Evolutionary conservation across 2,329 filamentous ascomycete species (phyloP), one percentile per base, ranked within the genome.

Genomic region (Plectosphaerella plurivora): DNA sequence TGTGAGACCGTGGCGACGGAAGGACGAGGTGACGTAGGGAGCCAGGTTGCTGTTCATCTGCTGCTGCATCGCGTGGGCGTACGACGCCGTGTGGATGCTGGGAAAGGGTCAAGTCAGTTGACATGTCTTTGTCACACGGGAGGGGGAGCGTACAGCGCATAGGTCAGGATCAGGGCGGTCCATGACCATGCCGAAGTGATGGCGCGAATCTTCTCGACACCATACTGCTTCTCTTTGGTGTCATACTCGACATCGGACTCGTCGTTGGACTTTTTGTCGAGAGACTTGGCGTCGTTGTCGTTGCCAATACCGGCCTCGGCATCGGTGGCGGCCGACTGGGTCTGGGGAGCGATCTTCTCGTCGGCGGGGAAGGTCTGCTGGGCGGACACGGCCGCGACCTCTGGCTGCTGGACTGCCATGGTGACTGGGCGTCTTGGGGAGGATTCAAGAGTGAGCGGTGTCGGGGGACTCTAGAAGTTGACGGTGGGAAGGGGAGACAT

Each of bases 1-100:
- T 14, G 88, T 74, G 33, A 88, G 73, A 12, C 84, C 85, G 62
- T 88, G 86, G 48, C 77, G 74, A 33, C 72, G 72, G 61, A 88
- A 89, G 3, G 78, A 74, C 53, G 83, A 87, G 1, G 86, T 88
- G 22, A 87, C 81, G 67, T 84, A 88, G 33, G 82, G 78, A 12
- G 78, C 77, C 46, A 88, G 69, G 37, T 81, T 78, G 47, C 73
- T 59, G 47, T 73, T 64, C 50, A 74, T 63, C 24, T 65, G 63
- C 11, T 63, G 58, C n/a, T 72, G 59, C 35, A 74, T 61, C 22
- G 61, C 60, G 52, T 72, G 68, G 54, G 68, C 61, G 49, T 74
- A 73, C 33, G 62, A 61, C 42, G 73, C 66, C 20, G 73, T 60
- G 57, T 68, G 74, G 25, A 74, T 63, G 24, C 71, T 74, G 51